A percentile compares a stretch with the other conserved stretches of the same genome.
Conservation (phyloP, 2,329 filamentous ascomycete genomes). For the Aspergillus novofumigatus region DNA sequence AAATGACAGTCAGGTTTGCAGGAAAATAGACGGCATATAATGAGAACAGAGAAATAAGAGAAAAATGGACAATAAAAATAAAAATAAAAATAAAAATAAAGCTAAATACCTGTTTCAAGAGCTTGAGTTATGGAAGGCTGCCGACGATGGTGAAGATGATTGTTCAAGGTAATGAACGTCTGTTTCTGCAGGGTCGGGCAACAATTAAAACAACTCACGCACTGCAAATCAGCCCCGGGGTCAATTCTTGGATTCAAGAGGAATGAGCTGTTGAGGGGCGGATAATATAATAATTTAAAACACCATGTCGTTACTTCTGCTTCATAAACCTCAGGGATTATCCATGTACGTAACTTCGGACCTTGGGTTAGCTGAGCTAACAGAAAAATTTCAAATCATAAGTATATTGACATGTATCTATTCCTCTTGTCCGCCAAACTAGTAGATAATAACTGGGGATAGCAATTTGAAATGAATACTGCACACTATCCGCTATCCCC, state of each 20-base stretch:
- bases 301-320: not conserved
- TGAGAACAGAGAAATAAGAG: not conserved
- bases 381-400: not conserved
- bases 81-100: not conserved
- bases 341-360: not conserved
- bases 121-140: not conserved
- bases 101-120: not conserved
- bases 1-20: not conserved
- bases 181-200: conserved; percentile 9
- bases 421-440: not conserved
- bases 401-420: not conserved
- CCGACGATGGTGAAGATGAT: not conserved
- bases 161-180: not conserved
- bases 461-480: not conserved
- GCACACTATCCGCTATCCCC: not conserved
- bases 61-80: too few species aligned
- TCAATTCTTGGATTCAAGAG: not conserved
- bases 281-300: not conserved
- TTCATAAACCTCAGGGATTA: not conserved
- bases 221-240: not conserved
- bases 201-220: conserved; percentile 7
- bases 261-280: not conserved
- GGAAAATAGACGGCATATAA: not conserved
- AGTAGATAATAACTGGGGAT: not conserved
- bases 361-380: not conserved